A percentile compares a stretch with the other conserved stretches of the same genome.
Evolutionary conservation across 768 basidiomycete species (phyloP).

Genomic region (Tylopilus vinaceipallidus): DNA sequence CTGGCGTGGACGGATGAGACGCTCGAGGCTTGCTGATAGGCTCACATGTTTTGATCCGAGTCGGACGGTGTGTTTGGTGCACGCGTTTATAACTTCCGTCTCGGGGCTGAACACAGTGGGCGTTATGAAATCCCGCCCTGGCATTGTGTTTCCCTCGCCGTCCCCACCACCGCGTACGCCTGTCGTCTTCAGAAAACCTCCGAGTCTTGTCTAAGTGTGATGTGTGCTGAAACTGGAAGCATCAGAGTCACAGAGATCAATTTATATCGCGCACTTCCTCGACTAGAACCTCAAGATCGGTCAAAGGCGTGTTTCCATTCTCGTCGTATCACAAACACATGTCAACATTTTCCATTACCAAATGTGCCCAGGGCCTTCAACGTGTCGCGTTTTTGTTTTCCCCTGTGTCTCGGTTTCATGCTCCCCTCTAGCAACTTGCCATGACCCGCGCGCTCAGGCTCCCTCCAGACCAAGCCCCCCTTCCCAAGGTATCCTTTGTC

Average conservation of each 20-base stretch:
- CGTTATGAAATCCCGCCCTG: neutral
- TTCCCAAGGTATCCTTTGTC: constrained; percentile 70
- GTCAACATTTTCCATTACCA: constrained; percentile 15
- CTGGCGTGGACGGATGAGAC: too few relatives aligned
- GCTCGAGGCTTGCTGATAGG: neutral
- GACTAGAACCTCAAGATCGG: too few relatives aligned
- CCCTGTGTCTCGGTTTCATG: constrained; percentile 16
- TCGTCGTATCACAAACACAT: constrained; percentile 7
- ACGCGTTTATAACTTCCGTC: neutral
- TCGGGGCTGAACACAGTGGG: neutral
- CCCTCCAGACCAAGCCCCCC: constrained; percentile 34
- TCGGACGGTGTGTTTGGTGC: neutral
- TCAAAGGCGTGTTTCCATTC: constrained; percentile 13
- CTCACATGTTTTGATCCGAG: constrained; percentile 9
- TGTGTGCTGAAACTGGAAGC: too few relatives aligned
- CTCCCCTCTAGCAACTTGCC: neutral
- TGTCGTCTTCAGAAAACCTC: neutral
- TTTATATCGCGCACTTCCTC: too few relatives aligned
- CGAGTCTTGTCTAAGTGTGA: neutral
- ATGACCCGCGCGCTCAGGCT: constrained; percentile 42
- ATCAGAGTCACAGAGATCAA: too few relatives aligned
- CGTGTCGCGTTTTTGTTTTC: too few relatives aligned
- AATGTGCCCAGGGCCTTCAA: constrained; percentile 17
- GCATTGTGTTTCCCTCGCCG: neutral
- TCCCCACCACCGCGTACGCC: neutral